phyloP scores from a whole-genome alignment of 139 green algal genomes.

The Closterium sp. region DNA sequence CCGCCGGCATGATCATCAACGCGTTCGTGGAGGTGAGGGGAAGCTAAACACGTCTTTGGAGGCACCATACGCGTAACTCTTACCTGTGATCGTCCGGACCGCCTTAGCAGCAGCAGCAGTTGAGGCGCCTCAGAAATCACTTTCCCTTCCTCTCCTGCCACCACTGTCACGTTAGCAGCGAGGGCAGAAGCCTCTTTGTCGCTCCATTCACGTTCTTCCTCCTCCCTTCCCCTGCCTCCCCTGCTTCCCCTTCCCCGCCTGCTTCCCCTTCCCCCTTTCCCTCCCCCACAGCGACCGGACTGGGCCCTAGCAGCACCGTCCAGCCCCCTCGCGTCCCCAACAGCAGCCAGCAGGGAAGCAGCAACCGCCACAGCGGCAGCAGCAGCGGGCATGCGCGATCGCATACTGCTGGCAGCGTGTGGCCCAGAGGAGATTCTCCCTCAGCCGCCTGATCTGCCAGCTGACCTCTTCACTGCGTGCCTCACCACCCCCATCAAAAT shows the following conservation, averaged over 20 bases:
- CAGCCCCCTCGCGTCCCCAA: not conserved
- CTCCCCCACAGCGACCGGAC: conserved; percentile 27
- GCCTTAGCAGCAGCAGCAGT: too few relatives aligned
- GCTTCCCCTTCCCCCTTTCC: not conserved
- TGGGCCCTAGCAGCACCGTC: conserved; percentile 28
- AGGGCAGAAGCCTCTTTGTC: not conserved
- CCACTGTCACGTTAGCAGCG: too few relatives aligned
- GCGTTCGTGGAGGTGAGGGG: conserved; percentile 36
- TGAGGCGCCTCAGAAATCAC: too few relatives aligned
- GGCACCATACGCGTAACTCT: too few relatives aligned
- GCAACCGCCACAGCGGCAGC: not conserved
- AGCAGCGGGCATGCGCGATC: conserved; percentile 63
- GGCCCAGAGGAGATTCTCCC: conserved; percentile 84
- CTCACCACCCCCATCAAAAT: conserved; percentile 98
- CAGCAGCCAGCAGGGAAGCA: not conserved
- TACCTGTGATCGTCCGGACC: too few relatives aligned
- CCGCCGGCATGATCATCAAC: conserved; percentile 88
- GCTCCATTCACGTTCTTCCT: not conserved
- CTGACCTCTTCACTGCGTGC: conserved; percentile 95
- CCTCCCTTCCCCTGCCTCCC: not conserved
- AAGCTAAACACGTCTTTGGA: not conserved
- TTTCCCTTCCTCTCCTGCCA: too few relatives aligned
- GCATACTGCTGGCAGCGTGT: conserved; percentile 91
- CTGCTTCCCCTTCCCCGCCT: not conserved
- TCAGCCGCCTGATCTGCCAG: conserved; percentile 85